Percentiles rank a stretch among this genome's conserved stretches.
Evolutionary conservation across 306 rosid species (phyloP).

Genomic region (Prunus davidiana): DNA sequence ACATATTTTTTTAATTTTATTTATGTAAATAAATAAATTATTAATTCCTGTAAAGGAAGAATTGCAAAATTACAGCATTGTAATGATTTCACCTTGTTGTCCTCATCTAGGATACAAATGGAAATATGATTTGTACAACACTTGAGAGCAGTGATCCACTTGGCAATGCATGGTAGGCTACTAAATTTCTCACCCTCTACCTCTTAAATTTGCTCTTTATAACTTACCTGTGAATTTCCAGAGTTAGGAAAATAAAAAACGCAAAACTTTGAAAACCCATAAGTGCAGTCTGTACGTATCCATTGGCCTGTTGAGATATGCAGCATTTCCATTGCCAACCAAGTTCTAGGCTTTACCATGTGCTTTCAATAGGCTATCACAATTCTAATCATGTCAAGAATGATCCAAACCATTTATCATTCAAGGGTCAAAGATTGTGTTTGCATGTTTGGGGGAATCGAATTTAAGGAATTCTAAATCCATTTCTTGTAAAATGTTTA

Average conservation of each 20-base stretch:
- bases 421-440: neutral
- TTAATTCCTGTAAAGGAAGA: neutral
- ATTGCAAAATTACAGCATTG: neutral
- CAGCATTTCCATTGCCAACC: neutral
- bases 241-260: neutral
- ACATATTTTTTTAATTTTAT: too few species aligned
- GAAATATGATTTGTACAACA: neutral
- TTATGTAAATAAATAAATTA: too few species aligned
- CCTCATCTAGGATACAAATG: neutral
- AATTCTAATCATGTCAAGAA: neutral
- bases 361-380: neutral
- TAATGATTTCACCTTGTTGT: neutral
- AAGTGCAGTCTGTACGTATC: neutral
- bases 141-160: neutral
- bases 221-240: neutral
- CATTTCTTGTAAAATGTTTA: too few species aligned
- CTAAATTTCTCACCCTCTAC: neutral
- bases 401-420: neutral
- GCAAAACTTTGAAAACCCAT: neutral
- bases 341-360: neutral
- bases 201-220: neutral
- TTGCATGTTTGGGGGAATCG: neutral
- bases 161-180: constrained; percentile 2
- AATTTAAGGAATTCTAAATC: neutral
- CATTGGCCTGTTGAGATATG: neutral